phyloP scores from a whole-genome alignment of 2,329 filamentous ascomycete species.

The Nemania sp. region DNA sequence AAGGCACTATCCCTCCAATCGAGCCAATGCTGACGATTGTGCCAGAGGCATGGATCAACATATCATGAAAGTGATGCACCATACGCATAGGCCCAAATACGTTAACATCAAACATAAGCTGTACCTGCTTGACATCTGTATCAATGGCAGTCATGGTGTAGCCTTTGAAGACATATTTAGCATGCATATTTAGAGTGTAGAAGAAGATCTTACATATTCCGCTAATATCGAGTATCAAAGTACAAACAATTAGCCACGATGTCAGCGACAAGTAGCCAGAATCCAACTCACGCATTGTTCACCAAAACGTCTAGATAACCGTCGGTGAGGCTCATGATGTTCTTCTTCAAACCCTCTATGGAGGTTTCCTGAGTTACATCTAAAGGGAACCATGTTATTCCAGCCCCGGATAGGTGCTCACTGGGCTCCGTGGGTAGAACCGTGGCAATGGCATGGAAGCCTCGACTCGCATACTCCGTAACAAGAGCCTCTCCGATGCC shows the following conservation, averaged over 20 bases:
- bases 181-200: not conserved
- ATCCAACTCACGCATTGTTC: conserved; percentile 38
- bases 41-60: conserved; percentile 42
- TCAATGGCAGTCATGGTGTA: conserved; percentile 48
- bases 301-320: conserved; percentile 27
- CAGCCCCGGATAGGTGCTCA: conserved; percentile 35
- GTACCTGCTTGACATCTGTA: conserved; percentile 37
- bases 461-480: conserved; percentile 25
- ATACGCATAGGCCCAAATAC: conserved; percentile 48
- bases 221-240: too few species aligned
- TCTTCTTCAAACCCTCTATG: not conserved
- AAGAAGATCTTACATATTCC: conserved; percentile 4
- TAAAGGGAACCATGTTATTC: conserved; percentile 32
- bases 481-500: conserved; percentile 43
- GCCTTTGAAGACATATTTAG: conserved; percentile 1
- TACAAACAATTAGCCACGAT: too few species aligned
- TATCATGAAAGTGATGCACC: conserved; percentile 44
- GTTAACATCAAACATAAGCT: conserved; percentile 47
- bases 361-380: conserved; percentile 40
- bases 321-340: not conserved
- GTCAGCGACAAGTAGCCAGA: too few species aligned
- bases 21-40: conserved; percentile 47
- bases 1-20: conserved; percentile 46
- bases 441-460: conserved; percentile 38
- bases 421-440: conserved; percentile 31